Percentiles rank a stretch among this genome's conserved stretches.
Conservation (phyloP, 2,329 filamentous ascomycete genomes). For the Microsporum audouinii region DNA sequence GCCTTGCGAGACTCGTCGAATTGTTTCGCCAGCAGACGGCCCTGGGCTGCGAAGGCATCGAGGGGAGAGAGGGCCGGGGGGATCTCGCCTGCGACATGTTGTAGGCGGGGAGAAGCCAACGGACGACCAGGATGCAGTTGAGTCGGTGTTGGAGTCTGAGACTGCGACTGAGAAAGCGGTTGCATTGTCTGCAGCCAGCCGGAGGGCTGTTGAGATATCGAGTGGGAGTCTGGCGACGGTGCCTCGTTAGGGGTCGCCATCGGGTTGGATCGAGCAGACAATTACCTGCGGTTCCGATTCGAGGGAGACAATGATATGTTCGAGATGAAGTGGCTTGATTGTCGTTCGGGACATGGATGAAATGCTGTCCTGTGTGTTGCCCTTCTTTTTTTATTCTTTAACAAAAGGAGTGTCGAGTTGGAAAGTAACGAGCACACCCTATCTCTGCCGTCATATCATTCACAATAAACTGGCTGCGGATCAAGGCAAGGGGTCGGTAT, state of each 20-base stretch:
- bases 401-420: neutral
- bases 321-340: neutral
- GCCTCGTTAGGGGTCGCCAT: neutral
- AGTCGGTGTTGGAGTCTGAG: neutral
- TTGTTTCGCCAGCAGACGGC: slow-evolving; percentile 73
- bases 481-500: neutral
- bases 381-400: neutral
- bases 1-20: slow-evolving; percentile 66
- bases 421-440: neutral
- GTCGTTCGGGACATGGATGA: neutral
- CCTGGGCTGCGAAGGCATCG: slow-evolving; percentile 89
- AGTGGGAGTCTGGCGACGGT: neutral
- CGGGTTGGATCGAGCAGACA: neutral
- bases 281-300: neutral
- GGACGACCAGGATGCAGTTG: neutral
- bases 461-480: neutral
- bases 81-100: slow-evolving; percentile 59
- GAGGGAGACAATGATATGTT: neutral
- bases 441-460: neutral
- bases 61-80: slow-evolving; percentile 87
- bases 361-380: neutral
- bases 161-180: neutral
- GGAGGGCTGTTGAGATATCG: neutral
- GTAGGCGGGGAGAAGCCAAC: slow-evolving; percentile 54
- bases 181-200: neutral